These are phyloP conservation scores for Ogataea naganishii DNA, from an alignment of 805 yeast species.

Conservation along the genomic window DNA sequence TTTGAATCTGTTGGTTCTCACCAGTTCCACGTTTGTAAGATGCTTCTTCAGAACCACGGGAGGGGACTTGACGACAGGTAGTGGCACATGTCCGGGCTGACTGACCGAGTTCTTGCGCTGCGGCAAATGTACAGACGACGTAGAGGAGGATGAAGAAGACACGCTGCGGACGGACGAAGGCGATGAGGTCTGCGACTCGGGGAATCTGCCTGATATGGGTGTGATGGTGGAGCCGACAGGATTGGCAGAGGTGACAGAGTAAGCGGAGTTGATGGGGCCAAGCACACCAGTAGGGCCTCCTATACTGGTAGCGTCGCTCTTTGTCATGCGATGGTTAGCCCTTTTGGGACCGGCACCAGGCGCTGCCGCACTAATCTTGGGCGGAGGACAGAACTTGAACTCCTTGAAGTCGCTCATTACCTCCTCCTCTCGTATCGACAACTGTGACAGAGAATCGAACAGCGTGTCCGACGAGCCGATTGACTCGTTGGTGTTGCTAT, in stretches of 20 bases:
- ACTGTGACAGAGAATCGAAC: slow-evolving; percentile 8
- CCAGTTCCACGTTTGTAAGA: slow-evolving; percentile 9
- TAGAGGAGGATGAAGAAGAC: slow-evolving; percentile 1
- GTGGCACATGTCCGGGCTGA: neutral
- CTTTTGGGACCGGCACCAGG: slow-evolving; percentile 4
- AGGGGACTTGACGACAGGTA: neutral
- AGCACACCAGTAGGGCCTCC: neutral
- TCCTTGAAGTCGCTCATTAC: slow-evolving; percentile 6
- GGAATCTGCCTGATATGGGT: slow-evolving; percentile 1
- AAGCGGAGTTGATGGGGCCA: no score
- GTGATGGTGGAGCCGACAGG: slow-evolving; percentile 1
- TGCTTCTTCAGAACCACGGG: slow-evolving; percentile 7
- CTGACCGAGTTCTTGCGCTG: neutral
- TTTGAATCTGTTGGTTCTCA: slow-evolving; percentile 14
- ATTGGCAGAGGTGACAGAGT: no score
- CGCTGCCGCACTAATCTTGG: slow-evolving; percentile 3
- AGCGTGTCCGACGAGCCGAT: slow-evolving; percentile 14
- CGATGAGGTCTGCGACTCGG: neutral
- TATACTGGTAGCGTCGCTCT: slow-evolving; percentile 9
- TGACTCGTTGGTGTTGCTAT: slow-evolving; percentile 7
- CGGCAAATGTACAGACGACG: neutral
- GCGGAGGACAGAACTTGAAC: slow-evolving; percentile 1
- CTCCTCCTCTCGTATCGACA: slow-evolving; percentile 13
- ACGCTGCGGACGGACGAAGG: slow-evolving; percentile 1
- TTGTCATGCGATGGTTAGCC: slow-evolving; percentile 11